phyloP scores from a whole-genome alignment of 148 eudicot species.

The Persicaria tinctoria region DNA sequence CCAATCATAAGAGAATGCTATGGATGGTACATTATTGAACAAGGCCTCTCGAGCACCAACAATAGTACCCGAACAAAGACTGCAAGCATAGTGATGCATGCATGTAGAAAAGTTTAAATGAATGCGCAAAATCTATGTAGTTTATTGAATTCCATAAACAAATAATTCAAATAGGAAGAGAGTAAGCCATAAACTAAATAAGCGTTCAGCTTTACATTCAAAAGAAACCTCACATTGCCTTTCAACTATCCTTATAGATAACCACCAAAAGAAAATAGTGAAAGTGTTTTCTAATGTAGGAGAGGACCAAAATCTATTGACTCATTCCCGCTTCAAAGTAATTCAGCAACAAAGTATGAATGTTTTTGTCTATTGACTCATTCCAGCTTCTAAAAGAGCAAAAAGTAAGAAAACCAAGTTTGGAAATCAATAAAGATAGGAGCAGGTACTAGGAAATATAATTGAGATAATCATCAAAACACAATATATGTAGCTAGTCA shows the following conservation, averaged over 20 bases:
- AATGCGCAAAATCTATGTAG: not conserved
- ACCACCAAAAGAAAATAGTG: too few relatives aligned
- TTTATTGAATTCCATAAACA: not conserved
- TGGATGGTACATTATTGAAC: constrained; percentile 55
- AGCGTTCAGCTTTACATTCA: not conserved
- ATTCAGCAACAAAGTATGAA: not conserved
- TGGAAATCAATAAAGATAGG: not conserved
- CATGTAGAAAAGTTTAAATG: not conserved
- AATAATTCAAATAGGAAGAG: not conserved
- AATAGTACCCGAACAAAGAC: constrained; percentile 91
- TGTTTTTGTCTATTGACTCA: not conserved
- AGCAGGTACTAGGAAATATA: not conserved
- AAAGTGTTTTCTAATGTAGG: too few relatives aligned
- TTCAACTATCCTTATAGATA: too few relatives aligned
- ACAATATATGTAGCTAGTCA: too few relatives aligned
- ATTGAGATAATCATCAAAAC: too few relatives aligned
- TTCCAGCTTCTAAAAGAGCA: not conserved
- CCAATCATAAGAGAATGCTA: constrained; percentile 91
- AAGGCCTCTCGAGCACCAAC: constrained; percentile 97
- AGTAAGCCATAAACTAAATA: not conserved
- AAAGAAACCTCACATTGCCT: not conserved
- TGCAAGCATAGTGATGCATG: constrained; percentile 23
- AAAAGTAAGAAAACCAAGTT: not conserved
- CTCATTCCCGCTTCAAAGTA: not conserved
- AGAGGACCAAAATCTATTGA: too few relatives aligned